Conservation (phyloP, 306 rosid species). For the Vigna nakashimae region DNA sequence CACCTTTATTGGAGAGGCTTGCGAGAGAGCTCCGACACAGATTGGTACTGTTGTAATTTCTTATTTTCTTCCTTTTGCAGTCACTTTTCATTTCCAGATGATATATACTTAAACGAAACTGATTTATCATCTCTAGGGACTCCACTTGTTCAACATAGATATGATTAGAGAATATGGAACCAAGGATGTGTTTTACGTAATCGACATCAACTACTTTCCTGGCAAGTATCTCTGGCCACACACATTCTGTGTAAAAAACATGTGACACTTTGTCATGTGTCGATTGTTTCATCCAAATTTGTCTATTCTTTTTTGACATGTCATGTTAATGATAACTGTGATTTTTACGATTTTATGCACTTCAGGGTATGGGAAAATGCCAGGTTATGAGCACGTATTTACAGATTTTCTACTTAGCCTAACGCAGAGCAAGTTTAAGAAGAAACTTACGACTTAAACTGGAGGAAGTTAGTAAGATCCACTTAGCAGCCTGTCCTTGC, state of each 20-base stretch:
- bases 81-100: conserved; percentile 16
- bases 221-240: conserved; percentile 41
- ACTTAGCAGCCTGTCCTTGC: neutral
- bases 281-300: neutral
- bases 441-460: conserved; percentile 38
- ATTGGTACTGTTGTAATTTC: conserved; percentile 43
- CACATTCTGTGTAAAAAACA: neutral
- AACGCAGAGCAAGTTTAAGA: conserved; percentile 58
- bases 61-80: conserved; percentile 6
- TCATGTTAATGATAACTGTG: neutral
- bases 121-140: conserved; percentile 50
- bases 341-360: conserved; percentile 2
- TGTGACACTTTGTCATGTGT: neutral
- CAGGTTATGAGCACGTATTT: conserved; percentile 58
- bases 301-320: neutral
- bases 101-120: conserved; percentile 33
- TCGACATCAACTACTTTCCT: conserved; percentile 68
- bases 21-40: conserved; percentile 58
- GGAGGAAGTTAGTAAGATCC: too few species aligned
- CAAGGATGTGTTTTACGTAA: conserved; percentile 61
- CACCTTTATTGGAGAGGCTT: conserved; percentile 59
- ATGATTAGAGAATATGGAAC: conserved; percentile 67
- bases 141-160: conserved; percentile 60
- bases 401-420: conserved; percentile 62
- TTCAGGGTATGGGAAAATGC: conserved; percentile 62